Evolutionary conservation across 805 yeast genomes (phyloP), one percentile per base, ranked within the genome.

Genomic region (Naumovozyma castellii): DNA sequence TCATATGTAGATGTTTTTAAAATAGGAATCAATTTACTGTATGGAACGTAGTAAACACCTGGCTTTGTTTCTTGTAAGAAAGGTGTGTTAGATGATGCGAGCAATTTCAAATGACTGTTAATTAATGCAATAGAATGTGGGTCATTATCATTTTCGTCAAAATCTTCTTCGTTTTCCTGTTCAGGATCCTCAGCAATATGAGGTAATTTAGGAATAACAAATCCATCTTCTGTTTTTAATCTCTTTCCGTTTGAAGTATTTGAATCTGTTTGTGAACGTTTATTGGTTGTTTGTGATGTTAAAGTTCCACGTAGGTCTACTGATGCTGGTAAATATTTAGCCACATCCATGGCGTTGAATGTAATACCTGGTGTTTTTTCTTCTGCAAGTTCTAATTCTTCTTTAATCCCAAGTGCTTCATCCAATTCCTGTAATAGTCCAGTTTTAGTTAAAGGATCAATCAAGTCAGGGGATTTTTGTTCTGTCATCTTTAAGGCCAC

Each of bases 81-180:
- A 25, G 81, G 79, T 2, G 76, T 61, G 1, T 68, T 62, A 4
- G 61, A 52, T 8, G 53, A 47, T 1, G 82, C 64, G 27, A 90
- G 67, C 9, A 88, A 65, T 52, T 76, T 78, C 48, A 90, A 63
- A 59, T 92, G 97, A 37, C 76, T 71, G 38, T 69, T 75, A 9
- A 82, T 64, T 9, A 69, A 47, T 3, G 56, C 42, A 5, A 59
- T 41, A 1, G 61, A 51, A 28, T 54, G 59, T 3, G 67, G 52
- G 25, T 56, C 58, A 28, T 43, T 52, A 32, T 57, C 59, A 16
- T 53, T 52, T 4, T 53, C 62, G 22, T 54, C 68, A 3, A 50
- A 53, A 6, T 47, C 59, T 9, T 48, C 53, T 13, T 53, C 56
- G 1, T 37, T 52, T 12, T 56, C 56, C n/a, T 53, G 48, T 9